A percentile compares a stretch with the other conserved stretches of the same genome.
Conservation (phyloP, 495 filamentous ascomycete species). For the Platismatia glauca region DNA sequence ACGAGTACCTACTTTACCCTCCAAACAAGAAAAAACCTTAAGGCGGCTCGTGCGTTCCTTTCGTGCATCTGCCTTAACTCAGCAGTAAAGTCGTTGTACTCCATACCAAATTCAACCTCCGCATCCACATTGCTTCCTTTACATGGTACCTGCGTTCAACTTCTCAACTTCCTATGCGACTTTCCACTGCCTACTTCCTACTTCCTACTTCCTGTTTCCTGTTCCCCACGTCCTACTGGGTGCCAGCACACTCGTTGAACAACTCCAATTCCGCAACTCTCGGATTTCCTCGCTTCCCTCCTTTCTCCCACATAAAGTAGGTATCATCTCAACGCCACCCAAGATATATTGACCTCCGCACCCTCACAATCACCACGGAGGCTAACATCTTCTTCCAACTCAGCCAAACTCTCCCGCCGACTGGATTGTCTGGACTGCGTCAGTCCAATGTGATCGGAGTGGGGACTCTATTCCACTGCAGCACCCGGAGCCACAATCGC, state of each 20-base stretch:
- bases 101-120: too few relatives aligned
- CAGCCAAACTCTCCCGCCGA: neutral
- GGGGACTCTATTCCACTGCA: neutral
- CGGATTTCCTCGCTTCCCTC: neutral
- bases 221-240: too few relatives aligned
- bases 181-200: too few relatives aligned
- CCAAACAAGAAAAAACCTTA: neutral
- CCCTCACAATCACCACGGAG: neutral
- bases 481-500: neutral
- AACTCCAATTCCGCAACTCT: neutral
- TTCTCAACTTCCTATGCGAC: too few relatives aligned
- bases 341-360: neutral
- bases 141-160: too few relatives aligned
- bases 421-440: neutral
- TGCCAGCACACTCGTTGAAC: neutral
- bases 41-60: constrained; percentile 3
- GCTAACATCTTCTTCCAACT: neutral
- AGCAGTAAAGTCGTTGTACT: neutral
- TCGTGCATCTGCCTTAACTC: neutral
- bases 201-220: neutral
- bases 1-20: neutral
- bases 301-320: too few relatives aligned
- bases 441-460: neutral
- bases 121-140: too few relatives aligned
- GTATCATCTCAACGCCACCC: constrained; percentile 5